phyloP scores from a whole-genome alignment of 2,329 filamentous ascomycete species.

The Verticillium klebahnii region DNA sequence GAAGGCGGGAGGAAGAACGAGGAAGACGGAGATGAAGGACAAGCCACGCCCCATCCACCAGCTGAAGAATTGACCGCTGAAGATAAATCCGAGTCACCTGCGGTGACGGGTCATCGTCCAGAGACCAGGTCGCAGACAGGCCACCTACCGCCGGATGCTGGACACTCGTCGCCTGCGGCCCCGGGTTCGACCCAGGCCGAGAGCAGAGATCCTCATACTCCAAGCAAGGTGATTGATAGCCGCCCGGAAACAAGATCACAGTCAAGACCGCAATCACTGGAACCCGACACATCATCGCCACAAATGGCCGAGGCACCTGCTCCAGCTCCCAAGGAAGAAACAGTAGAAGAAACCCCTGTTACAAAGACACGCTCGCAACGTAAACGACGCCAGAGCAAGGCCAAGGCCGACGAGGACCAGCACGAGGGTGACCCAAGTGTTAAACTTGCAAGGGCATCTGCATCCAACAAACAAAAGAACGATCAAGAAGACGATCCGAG shows the following conservation, averaged over 20 bases:
- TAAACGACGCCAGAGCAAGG: neutral
- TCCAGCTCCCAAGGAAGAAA: neutral
- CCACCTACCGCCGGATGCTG: neutral
- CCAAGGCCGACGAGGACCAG: constrained; percentile 13
- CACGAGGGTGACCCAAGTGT: constrained; percentile 15
- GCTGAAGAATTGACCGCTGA: neutral
- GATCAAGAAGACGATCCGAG: constrained; percentile 8
- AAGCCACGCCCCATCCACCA: neutral
- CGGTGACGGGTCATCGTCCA: neutral
- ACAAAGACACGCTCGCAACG: neutral
- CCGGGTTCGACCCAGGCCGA: neutral
- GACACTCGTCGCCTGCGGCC: neutral
- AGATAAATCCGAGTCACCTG: neutral
- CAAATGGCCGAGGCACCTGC: neutral
- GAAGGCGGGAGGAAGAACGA: neutral
- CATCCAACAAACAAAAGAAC: constrained; percentile 12
- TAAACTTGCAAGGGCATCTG: constrained; percentile 9
- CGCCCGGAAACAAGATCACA: neutral
- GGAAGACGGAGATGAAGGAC: neutral
- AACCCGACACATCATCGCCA: neutral
- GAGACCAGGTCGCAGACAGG: neutral
- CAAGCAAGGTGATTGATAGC: neutral
- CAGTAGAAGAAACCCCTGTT: neutral
- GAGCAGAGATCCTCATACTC: neutral
- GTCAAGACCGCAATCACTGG: neutral